Percentiles rank a stretch among this genome's conserved stretches.
Evolutionary conservation across 345 rosid genomes (phyloP).

Genomic region (Populus alba): DNA sequence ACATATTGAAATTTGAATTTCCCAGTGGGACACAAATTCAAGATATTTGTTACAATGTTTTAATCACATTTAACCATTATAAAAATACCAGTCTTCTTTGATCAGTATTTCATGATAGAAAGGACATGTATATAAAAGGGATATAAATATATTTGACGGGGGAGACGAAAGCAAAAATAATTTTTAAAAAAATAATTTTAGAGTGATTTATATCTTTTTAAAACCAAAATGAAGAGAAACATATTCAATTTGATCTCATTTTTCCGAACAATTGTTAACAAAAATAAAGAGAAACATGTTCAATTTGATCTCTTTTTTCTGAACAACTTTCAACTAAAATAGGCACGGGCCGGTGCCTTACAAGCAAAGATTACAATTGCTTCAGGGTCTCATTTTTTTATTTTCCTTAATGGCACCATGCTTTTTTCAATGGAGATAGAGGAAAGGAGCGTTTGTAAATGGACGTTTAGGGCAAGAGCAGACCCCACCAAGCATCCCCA

Average conservation of each 20-base stretch:
- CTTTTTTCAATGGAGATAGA: not conserved
- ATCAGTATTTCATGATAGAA: too few relatives aligned
- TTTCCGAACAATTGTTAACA: too few relatives aligned
- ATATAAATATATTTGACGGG: too few relatives aligned
- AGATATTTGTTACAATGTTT: not conserved
- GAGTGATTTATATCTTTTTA: too few relatives aligned
- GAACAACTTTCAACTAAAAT: not conserved
- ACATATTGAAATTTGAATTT: not conserved
- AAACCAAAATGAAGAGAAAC: too few relatives aligned
- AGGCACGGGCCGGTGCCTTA: not conserved
- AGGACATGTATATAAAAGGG: too few relatives aligned
- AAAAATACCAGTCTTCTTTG: too few relatives aligned
- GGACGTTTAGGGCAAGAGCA: not conserved
- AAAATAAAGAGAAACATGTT: too few relatives aligned
- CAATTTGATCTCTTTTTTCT: too few relatives aligned
- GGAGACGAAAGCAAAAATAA: too few relatives aligned
- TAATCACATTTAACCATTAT: not conserved
- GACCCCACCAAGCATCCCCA: conserved; percentile 29
- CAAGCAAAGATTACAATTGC: not conserved
- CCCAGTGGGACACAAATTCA: not conserved
- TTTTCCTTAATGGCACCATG: not conserved
- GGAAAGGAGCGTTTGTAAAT: conserved; percentile 36
- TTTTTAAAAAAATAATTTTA: too few relatives aligned
- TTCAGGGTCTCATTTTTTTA: not conserved
- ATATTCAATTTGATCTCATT: too few relatives aligned